Evolutionary conservation across 495 filamentous ascomycete genomes (phyloP).

Genomic region (Usnea hakonensis): DNA sequence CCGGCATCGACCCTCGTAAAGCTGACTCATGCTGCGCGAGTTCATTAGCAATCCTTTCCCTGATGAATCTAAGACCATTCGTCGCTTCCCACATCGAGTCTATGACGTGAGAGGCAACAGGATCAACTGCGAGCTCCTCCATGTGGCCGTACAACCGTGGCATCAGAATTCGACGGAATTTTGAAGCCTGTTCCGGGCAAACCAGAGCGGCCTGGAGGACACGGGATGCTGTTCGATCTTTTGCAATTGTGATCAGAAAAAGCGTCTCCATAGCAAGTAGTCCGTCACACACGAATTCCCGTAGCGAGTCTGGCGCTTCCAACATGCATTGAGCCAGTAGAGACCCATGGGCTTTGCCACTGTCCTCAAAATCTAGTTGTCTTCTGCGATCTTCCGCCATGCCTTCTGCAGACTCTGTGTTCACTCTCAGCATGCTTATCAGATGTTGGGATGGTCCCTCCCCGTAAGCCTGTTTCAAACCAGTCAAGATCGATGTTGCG

Average conservation of each 20-base stretch:
- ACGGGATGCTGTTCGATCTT: conserved; percentile 56
- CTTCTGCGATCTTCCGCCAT: conserved; percentile 35
- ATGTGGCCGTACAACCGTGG: conserved; percentile 52
- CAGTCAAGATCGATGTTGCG: conserved; percentile 50
- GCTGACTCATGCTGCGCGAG: conserved; percentile 51
- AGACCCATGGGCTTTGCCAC: conserved; percentile 54
- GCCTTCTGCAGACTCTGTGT: conserved; percentile 23
- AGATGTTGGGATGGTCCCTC: conserved; percentile 47
- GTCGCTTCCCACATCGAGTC: conserved; percentile 68
- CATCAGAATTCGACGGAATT: conserved; percentile 54
- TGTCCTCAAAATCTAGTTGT: conserved; percentile 26
- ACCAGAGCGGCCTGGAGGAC: conserved; percentile 64
- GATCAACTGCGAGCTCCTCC: conserved; percentile 58
- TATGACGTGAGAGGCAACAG: conserved; percentile 68
- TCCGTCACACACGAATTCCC: conserved; percentile 49
- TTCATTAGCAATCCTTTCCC: conserved; percentile 60
- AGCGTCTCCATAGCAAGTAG: conserved; percentile 40
- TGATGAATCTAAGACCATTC: conserved; percentile 55
- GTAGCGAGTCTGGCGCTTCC: conserved; percentile 46
- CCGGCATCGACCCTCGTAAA: conserved; percentile 66
- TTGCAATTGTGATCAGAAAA: conserved; percentile 42
- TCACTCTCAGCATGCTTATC: conserved; percentile 49
- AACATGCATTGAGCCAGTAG: conserved; percentile 61
- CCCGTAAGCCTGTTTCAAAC: conserved; percentile 52
- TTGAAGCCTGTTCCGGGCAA: conserved; percentile 45